These are phyloP conservation scores for Gentiana straminea DNA, from an alignment of 257 asterid genomes.

Conservation along the genomic window DNA sequence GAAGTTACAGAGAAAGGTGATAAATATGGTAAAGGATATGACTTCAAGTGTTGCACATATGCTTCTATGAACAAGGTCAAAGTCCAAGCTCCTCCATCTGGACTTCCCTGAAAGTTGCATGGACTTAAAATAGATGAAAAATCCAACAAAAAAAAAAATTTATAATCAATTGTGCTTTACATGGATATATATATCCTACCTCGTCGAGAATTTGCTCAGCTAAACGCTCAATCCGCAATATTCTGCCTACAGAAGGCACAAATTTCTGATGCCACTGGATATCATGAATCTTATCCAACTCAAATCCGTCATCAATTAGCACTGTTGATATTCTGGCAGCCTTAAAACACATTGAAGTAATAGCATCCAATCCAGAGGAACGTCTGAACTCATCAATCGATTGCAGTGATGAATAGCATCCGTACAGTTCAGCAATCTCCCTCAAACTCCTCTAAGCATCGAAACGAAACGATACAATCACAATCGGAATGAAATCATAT, in stretches of 20 bases:
- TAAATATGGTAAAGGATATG: constrained; percentile 59
- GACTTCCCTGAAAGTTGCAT: constrained; percentile 31
- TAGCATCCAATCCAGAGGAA: constrained; percentile 51
- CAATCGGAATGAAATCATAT: neutral
- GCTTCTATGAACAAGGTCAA: constrained; percentile 46
- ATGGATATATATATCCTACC: constrained; percentile 16
- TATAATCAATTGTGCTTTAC: too few species aligned
- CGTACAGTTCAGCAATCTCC: constrained; percentile 73
- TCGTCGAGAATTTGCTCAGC: constrained; percentile 72
- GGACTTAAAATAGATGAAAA: neutral
- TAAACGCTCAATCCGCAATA: constrained; percentile 63
- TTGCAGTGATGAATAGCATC: constrained; percentile 43
- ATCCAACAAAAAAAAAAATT: neutral
- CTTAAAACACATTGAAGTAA: constrained; percentile 49
- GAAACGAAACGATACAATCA: neutral
- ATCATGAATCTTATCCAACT: constrained; percentile 47
- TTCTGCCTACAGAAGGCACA: constrained; percentile 62
- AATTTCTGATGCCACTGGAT: constrained; percentile 65
- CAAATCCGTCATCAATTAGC: constrained; percentile 80
- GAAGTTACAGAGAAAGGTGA: constrained; percentile 5
- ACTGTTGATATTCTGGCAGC: constrained; percentile 58
- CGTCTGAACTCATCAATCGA: constrained; percentile 60
- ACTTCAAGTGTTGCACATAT: constrained; percentile 45
- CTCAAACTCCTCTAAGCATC: constrained; percentile 62
- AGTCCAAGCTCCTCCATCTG: constrained; percentile 56